Conservation (phyloP, 2,329 filamentous ascomycete genomes). For the Monilinia aucupariae region DNA sequence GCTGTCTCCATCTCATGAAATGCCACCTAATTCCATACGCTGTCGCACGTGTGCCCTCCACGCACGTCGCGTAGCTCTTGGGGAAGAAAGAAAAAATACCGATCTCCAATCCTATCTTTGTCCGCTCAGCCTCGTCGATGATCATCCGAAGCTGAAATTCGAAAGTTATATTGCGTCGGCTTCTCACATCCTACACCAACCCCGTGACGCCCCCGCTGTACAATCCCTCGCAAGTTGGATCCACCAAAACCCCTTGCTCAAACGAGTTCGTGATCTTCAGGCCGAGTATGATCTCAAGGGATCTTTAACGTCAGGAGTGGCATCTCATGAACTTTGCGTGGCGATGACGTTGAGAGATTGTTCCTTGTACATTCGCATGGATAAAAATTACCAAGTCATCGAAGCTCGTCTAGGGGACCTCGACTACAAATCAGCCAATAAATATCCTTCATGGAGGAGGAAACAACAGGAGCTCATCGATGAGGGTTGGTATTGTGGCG, state of each 20-base stretch:
- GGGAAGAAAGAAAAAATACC: constrained; percentile 38
- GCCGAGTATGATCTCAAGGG: constrained; percentile 33
- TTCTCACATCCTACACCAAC: constrained; percentile 32
- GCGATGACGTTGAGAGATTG: constrained; percentile 81
- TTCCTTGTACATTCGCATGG: constrained; percentile 64
- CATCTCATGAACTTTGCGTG: constrained; percentile 48
- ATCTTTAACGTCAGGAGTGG: constrained; percentile 33
- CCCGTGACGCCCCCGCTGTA: neutral
- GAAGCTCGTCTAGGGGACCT: constrained; percentile 66
- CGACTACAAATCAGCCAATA: constrained; percentile 67
- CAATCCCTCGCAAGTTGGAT: constrained; percentile 38
- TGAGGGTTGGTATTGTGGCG: constrained; percentile 60
- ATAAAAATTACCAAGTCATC: constrained; percentile 34
- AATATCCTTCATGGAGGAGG: constrained; percentile 62
- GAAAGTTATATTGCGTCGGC: constrained; percentile 31
- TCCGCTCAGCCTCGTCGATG: constrained; percentile 57
- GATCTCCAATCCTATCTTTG: constrained; percentile 43
- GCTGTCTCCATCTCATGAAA: constrained; percentile 69
- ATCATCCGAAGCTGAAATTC: constrained; percentile 42
- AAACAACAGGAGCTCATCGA: constrained; percentile 58
- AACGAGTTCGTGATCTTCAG: constrained; percentile 41
- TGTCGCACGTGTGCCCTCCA: constrained; percentile 67
- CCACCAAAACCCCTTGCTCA: constrained; percentile 25
- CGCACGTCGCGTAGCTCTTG: constrained; percentile 34
- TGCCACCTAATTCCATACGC: constrained; percentile 55